phyloP scores from a whole-genome alignment of 2,329 filamentous ascomycete genomes.

The Didymella segeticola region DNA sequence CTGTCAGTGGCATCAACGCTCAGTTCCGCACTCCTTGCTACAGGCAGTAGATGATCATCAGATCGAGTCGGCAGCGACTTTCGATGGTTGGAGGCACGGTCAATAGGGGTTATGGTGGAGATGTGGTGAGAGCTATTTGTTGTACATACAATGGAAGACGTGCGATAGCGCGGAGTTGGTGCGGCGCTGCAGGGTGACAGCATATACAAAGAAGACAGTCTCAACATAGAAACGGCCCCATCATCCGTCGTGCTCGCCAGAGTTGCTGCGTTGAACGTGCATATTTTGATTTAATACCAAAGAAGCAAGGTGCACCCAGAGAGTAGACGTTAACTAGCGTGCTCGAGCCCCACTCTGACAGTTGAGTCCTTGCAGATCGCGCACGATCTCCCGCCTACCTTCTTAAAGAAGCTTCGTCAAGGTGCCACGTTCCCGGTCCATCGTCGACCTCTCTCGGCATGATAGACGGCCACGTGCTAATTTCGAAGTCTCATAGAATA shows the following conservation, averaged over 20 bases:
- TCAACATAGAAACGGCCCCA: background rate
- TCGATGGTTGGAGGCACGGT: slow-evolving; percentile 3
- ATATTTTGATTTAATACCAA: slow-evolving; percentile 3
- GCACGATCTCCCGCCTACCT: no score
- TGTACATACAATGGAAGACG: slow-evolving; percentile 6
- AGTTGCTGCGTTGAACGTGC: slow-evolving; percentile 11
- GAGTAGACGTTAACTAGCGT: background rate
- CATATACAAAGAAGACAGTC: slow-evolving; percentile 4
- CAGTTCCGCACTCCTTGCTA: slow-evolving; percentile 17
- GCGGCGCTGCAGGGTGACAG: slow-evolving; percentile 1
- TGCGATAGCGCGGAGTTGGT: slow-evolving; percentile 3
- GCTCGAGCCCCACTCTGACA: slow-evolving; percentile 5
- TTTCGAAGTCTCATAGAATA: background rate
- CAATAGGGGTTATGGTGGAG: slow-evolving; percentile 4
- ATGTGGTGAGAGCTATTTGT: slow-evolving; percentile 7
- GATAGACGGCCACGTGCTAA: background rate
- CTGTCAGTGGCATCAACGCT: slow-evolving; percentile 12
- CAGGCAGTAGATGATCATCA: slow-evolving; percentile 13
- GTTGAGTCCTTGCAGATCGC: background rate
- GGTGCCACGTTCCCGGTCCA: background rate
- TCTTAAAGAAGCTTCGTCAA: no score
- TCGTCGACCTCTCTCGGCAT: no score
- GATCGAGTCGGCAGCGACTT: slow-evolving; percentile 2
- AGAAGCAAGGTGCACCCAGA: slow-evolving; percentile 6
- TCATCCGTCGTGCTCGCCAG: slow-evolving; percentile 4